These are phyloP conservation scores for Pseudogymnoascus sp. DNA, from an alignment of 2,329 filamentous ascomycete species.

Conservation along the genomic window DNA sequence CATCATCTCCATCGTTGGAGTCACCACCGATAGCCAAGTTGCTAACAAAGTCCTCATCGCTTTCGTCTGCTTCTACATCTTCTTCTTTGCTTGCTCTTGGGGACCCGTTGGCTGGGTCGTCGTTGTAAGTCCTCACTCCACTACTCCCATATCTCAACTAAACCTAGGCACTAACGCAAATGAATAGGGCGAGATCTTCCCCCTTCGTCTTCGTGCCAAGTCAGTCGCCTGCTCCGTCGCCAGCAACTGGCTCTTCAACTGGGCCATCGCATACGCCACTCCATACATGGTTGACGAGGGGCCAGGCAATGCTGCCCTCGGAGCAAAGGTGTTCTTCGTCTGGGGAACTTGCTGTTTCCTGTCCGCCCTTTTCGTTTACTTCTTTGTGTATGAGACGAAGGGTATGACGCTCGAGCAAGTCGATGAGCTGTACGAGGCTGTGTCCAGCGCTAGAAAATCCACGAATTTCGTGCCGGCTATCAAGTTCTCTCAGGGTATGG, in stretches of 20 bases:
- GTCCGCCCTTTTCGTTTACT: slow-evolving; percentile 62
- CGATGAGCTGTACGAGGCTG: slow-evolving; percentile 65
- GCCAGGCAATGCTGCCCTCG: slow-evolving; percentile 57
- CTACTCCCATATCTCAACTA: not conserved
- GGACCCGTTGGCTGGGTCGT: slow-evolving; percentile 66
- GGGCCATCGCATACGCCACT: slow-evolving; percentile 68
- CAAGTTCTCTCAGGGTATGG: too few relatives aligned
- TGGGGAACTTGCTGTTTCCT: slow-evolving; percentile 68
- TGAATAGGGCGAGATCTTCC: slow-evolving; percentile 56
- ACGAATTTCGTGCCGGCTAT: too few relatives aligned
- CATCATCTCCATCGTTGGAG: slow-evolving; percentile 55
- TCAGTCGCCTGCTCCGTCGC: slow-evolving; percentile 65
- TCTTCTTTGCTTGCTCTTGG: slow-evolving; percentile 70
- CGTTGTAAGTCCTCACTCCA: slow-evolving; percentile 36
- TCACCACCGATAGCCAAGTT: slow-evolving; percentile 35
- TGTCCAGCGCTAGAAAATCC: slow-evolving; percentile 56
- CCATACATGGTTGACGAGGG: slow-evolving; percentile 68
- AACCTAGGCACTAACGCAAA: not conserved
- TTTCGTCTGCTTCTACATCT: slow-evolving; percentile 61
- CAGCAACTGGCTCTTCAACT: slow-evolving; percentile 69
- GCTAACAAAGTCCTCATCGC: slow-evolving; percentile 52
- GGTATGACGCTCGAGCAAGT: slow-evolving; percentile 67
- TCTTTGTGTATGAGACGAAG: slow-evolving; percentile 66
- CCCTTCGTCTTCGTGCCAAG: slow-evolving; percentile 60
- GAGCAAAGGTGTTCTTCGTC: slow-evolving; percentile 66